A percentile compares a stretch with the other conserved stretches of the same genome.
Evolutionary conservation across 352 stramenopile genomes (phyloP).

Genomic region (Pythium guiyangense): DNA sequence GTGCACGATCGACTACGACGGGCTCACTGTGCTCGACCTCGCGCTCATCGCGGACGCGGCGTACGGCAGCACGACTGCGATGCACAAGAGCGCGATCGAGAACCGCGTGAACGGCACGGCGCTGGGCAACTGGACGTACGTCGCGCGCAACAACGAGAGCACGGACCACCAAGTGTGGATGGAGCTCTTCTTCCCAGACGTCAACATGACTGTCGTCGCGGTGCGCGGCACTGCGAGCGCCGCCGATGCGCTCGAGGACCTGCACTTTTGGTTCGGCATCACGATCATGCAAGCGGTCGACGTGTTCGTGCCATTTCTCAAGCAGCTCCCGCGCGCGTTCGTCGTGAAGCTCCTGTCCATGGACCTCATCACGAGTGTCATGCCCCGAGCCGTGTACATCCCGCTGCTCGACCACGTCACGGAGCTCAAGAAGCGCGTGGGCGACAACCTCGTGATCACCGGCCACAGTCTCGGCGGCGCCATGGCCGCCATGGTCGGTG

Average conservation of each 20-base stretch:
- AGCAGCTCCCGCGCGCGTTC: conserved; percentile 65
- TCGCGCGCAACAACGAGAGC: conserved; percentile 64
- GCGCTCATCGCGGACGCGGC: conserved; percentile 72
- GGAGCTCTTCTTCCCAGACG: conserved; percentile 67
- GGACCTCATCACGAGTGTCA: conserved; percentile 52
- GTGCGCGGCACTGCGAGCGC: conserved; percentile 78
- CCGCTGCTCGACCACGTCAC: conserved; percentile 50
- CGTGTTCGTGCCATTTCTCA: conserved; percentile 79
- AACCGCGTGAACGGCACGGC: conserved; percentile 78
- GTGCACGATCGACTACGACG: conserved; percentile 59
- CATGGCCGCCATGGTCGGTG: conserved; percentile 72
- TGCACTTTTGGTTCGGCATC: conserved; percentile 87
- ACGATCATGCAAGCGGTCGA: conserved; percentile 82
- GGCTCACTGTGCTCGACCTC: conserved; percentile 66
- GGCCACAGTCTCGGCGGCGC: conserved; percentile 73
- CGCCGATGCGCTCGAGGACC: conserved; percentile 73
- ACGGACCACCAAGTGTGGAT: conserved; percentile 76
- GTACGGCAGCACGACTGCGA: conserved; percentile 60
- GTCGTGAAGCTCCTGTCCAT: conserved; percentile 77
- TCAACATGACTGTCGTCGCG: conserved; percentile 82
- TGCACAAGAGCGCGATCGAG: conserved; percentile 49
- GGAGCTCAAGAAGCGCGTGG: conserved; percentile 33
- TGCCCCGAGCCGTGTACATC: conserved; percentile 60
- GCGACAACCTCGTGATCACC: conserved; percentile 63
- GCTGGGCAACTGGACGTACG: conserved; percentile 66